Evolutionary conservation across 2,329 filamentous ascomycete genomes (phyloP), one percentile per base, ranked within the genome.

Genomic region (Botryotinia narcissicola): DNA sequence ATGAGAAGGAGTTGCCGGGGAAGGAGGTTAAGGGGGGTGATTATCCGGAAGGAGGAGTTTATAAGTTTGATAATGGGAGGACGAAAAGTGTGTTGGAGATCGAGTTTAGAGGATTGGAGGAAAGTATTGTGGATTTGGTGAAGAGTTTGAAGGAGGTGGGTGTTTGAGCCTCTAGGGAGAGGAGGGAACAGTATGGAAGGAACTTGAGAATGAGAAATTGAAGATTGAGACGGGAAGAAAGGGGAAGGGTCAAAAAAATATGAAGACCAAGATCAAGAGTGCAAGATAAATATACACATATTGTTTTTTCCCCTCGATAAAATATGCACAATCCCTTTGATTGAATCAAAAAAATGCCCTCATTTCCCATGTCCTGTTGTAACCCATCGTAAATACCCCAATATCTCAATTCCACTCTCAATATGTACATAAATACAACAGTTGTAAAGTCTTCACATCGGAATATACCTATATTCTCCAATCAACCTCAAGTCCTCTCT

Each of bases 121-220:
- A 88, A 79, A 87, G 85, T 69, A 86, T 93, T 71, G 81, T 84
- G 32, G 91, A 92, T 81, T 87, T 88, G 9, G 88, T 91, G 18
- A 80, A 80, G 77, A 81, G 79, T 68, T 77, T 83, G 67, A 80
- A 82, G 77, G 61, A n/a, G 35, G 70, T 72, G 18, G 70, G 70
- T 40, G 54, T 44, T 54, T 74, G 42, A 48, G 46, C 1, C 20
- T 2, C 10, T 10, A 22, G 8, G 46, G 46, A 4, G 22, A 4
- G 12, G 46, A 18, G 64, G 59, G 14, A 14, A 16, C 4, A 42
- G 40, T 42, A 25, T 70, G 18, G 51, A 3, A 42, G 10, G 35
- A 18, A 18, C 3, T 18, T n/a, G 5, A 25, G 10, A 37, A 9
- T 29, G 32, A 3, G 32, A n/a, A 4, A 8, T 9, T 48, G 8